A percentile compares a stretch with the other conserved stretches of the same genome.
Evolutionary conservation across 202 grass and related monocot species (phyloP).

Genomic region (Eragrostis tef): DNA sequence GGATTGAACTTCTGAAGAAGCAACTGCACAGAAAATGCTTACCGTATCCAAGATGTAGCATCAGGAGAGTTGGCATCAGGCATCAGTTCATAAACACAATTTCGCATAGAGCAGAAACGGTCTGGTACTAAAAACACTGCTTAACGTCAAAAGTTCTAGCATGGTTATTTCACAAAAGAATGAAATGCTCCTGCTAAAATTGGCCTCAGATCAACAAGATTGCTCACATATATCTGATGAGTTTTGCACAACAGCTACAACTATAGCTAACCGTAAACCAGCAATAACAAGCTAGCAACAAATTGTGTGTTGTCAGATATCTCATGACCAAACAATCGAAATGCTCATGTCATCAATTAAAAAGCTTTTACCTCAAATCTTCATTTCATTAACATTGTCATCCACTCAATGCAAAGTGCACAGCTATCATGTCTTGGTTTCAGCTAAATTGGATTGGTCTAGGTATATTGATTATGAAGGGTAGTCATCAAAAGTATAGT

Average conservation of each 20-base stretch:
- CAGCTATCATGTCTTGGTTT: neutral
- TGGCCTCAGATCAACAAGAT: neutral
- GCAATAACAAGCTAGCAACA: neutral
- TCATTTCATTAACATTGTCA: too few relatives aligned
- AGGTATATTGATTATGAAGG: too few relatives aligned
- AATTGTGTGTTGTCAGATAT: neutral
- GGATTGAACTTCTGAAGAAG: neutral
- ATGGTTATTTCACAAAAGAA: neutral
- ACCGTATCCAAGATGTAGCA: neutral
- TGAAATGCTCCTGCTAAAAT: neutral
- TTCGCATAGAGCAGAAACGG: neutral
- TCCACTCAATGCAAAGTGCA: too few relatives aligned
- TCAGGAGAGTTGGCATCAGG: neutral
- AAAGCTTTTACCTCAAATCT: neutral
- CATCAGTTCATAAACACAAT: neutral
- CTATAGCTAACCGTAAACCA: neutral
- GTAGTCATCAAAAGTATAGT: neutral
- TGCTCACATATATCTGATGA: neutral
- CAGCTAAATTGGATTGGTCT: too few relatives aligned
- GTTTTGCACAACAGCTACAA: neutral
- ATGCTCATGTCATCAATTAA: neutral
- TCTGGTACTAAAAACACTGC: neutral
- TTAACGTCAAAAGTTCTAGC: neutral
- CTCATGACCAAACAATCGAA: neutral
- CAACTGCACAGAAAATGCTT: neutral